Evolutionary conservation across 2,329 filamentous ascomycete genomes (phyloP).

Genomic region (Trichoderma guizhouense): DNA sequence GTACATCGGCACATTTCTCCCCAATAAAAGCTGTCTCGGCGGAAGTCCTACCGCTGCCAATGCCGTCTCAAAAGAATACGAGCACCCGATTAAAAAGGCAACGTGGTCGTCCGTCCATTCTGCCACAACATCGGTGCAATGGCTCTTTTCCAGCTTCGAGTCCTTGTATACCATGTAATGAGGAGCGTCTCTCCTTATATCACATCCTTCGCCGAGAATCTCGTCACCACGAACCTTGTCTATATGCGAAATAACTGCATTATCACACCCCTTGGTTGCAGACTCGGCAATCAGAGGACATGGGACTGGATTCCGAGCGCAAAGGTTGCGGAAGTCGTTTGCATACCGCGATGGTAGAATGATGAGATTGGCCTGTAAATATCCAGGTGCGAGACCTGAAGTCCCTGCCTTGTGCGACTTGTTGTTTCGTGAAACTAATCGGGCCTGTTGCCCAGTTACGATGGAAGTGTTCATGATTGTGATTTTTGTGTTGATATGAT

Average conservation of each 20-base stretch:
- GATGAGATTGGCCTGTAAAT: constrained; percentile 61
- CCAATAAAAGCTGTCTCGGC: constrained; percentile 47
- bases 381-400: constrained; percentile 51
- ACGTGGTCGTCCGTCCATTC: constrained; percentile 59
- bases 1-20: constrained; percentile 60
- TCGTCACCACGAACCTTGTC: constrained; percentile 20
- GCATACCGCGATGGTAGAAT: constrained; percentile 56
- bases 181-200: constrained; percentile 57
- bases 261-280: constrained; percentile 39
- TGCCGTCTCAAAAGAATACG: constrained; percentile 60
- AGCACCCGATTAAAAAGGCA: constrained; percentile 62
- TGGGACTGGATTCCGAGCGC: constrained; percentile 58
- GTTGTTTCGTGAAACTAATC: constrained; percentile 41
- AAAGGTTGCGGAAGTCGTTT: constrained; percentile 55
- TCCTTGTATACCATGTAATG: constrained; percentile 57
- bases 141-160: constrained; percentile 38
- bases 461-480: neutral
- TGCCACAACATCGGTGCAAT: constrained; percentile 41
- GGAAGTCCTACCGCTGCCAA: constrained; percentile 48
- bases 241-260: constrained; percentile 35
- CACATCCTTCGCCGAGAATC: constrained; percentile 41
- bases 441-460: constrained; percentile 35
- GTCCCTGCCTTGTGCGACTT: constrained; percentile 44
- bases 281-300: constrained; percentile 59
- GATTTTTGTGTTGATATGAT: neutral